Evolutionary conservation across 1,284 basidiomycete species (phyloP).

Genomic region (Phenoliferia sp.): DNA sequence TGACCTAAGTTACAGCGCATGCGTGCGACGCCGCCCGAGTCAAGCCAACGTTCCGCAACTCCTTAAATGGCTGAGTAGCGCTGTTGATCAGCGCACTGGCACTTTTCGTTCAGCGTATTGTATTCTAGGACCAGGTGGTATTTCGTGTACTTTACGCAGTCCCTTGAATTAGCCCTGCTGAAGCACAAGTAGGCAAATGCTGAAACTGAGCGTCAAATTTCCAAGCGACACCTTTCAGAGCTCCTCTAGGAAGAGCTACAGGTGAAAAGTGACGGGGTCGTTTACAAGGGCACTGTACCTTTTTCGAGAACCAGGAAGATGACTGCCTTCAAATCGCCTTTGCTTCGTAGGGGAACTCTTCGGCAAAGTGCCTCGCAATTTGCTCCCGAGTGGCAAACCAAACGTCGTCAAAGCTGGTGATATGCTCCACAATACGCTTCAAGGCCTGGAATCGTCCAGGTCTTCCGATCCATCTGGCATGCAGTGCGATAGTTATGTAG

Average conservation of each 20-base stretch:
- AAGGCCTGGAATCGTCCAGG: conserved; percentile 44
- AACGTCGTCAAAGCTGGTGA: conserved; percentile 37
- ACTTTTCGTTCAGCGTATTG: too few relatives aligned
- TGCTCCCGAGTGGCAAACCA: conserved; percentile 5
- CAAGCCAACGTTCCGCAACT: not conserved
- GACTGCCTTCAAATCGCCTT: not conserved
- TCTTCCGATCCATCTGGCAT: conserved; percentile 35
- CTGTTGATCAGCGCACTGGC: too few relatives aligned
- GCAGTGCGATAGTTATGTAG: conserved; percentile 39
- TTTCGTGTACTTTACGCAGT: too few relatives aligned
- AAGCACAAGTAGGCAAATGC: too few relatives aligned
- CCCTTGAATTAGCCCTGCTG: not conserved
- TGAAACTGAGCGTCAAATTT: too few relatives aligned
- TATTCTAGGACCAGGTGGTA: too few relatives aligned
- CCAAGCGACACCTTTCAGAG: too few relatives aligned
- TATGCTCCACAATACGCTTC: conserved; percentile 44
- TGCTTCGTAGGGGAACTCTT: not conserved
- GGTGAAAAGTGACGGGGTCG: too few relatives aligned
- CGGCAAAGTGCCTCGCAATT: conserved; percentile 2
- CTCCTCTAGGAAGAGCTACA: too few relatives aligned
- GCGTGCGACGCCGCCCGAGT: not conserved
- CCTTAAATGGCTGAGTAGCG: too few relatives aligned
- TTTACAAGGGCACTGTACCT: too few relatives aligned
- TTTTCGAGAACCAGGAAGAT: not conserved
- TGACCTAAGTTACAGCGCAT: not conserved